Conservation (phyloP, 352 stramenopile species). For the Pythium aquatile region DNA sequence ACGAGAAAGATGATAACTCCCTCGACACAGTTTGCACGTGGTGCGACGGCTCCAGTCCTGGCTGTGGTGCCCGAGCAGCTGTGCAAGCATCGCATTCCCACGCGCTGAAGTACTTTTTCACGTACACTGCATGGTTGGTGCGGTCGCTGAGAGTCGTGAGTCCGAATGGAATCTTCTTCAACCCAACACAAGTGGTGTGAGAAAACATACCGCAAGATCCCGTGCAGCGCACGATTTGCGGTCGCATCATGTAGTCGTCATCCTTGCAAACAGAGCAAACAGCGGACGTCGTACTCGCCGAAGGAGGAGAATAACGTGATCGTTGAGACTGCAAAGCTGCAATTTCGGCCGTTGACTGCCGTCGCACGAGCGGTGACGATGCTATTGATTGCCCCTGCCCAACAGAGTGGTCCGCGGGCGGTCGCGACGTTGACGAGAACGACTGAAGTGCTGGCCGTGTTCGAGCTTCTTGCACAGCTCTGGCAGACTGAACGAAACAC, state of each 20-base stretch:
- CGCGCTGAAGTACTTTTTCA: slow-evolving; percentile 81
- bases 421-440: slow-evolving; percentile 11
- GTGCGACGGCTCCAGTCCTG: neutral
- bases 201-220: slow-evolving; percentile 53
- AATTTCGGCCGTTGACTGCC: slow-evolving; percentile 71
- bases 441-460: slow-evolving; percentile 22
- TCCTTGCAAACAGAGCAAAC: slow-evolving; percentile 64
- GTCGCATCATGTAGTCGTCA: slow-evolving; percentile 82
- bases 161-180: slow-evolving; percentile 80
- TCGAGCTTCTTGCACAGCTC: neutral
- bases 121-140: slow-evolving; percentile 74
- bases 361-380: slow-evolving; percentile 25
- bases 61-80: neutral
- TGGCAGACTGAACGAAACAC: slow-evolving; percentile 37
- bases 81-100: slow-evolving; percentile 71
- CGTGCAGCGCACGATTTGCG: slow-evolving; percentile 64
- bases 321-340: slow-evolving; percentile 69
- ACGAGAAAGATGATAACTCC: neutral
- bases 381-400: slow-evolving; percentile 25
- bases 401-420: neutral
- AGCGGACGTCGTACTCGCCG: slow-evolving; percentile 22
- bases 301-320: slow-evolving; percentile 47
- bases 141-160: slow-evolving; percentile 81
- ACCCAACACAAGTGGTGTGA: slow-evolving; percentile 72
- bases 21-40: neutral